Base-by-base conservation (phyloP, 495 filamentous ascomycete genomes). In the Diplogelasinospora grovesii region DNA sequence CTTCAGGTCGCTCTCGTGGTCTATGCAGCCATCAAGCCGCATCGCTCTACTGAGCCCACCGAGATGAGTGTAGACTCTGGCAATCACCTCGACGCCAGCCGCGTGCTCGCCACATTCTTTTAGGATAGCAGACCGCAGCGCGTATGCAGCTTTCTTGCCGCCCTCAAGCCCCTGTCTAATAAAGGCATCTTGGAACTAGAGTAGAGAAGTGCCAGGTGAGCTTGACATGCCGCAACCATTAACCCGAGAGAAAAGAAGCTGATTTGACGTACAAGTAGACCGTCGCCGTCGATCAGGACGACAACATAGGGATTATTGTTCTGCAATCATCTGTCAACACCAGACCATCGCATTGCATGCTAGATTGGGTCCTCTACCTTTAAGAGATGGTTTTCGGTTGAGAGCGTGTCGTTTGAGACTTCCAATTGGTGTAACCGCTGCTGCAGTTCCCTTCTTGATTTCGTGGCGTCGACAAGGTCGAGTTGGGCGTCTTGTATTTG, bases 231-330 rank as follows among this genome's bases (percentile, higher is more conserved):
- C 48, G 39, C 20, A 50, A 37, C 29, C 16, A 28, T 38, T 25
- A 30, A 32, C 20, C 31, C 22, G 10, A 39, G 22, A 9, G 39
- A 39, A 15, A 46, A 13, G 20, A 5, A 15, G 30, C 21, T 19
- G 18, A 35, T 36, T 8, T n/a, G n/a, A 55, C 74, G 57, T 60
- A 79, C 77, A 48, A 90, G 75, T 51, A 87, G 74, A 20, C 79
- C 80, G 52, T 89, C 81, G 20, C 83, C 85, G 54, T 93, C 86
- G 37, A 93, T 73, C 43, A 93, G 64, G 13, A 86, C 72, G 20
- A 85, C 56, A 49, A 89, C 69, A 53, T 87, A 90, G 7, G 82
- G 78, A 66, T 89, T 83, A 35, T 74, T 76, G 32, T 81, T 81
- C 84, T 89, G 55, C 19, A 28, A 43, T n/a, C n/a, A n/a, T n/a